A percentile compares a stretch with the other conserved stretches of the same genome.
Evolutionary conservation across 345 rosid genomes (phyloP).

Genomic region (Populus tremula): DNA sequence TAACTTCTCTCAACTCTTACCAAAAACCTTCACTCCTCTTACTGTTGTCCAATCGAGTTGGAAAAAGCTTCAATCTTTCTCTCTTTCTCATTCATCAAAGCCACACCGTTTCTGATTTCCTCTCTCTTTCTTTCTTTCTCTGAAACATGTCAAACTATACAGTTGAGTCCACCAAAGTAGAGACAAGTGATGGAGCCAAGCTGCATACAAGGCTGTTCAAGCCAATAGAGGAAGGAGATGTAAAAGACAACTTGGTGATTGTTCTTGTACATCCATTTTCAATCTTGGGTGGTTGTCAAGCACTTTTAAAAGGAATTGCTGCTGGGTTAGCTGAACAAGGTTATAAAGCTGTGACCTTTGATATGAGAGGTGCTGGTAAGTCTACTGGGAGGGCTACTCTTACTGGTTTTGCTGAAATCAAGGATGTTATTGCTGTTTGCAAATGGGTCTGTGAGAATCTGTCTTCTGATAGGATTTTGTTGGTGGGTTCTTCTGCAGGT

Average conservation of each 20-base stretch:
- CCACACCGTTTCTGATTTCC: not conserved
- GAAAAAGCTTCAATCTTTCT: not conserved
- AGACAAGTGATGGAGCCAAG: constrained; percentile 49
- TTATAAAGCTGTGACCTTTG: constrained; percentile 69
- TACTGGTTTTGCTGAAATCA: constrained; percentile 76
- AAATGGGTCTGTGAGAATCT: constrained; percentile 59
- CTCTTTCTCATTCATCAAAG: not conserved
- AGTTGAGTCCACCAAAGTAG: constrained; percentile 51
- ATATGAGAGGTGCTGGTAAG: constrained; percentile 86
- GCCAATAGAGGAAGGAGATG: constrained; percentile 37
- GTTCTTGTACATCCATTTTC: constrained; percentile 93
- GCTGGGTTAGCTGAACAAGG: constrained; percentile 59
- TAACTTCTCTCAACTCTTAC: too few relatives aligned
- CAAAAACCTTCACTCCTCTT: too few relatives aligned
- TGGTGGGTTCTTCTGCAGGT: constrained; percentile 96
- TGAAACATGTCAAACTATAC: constrained; percentile 38
- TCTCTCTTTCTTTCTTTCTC: not conserved
- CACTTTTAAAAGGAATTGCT: constrained; percentile 69
- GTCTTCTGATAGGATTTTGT: constrained; percentile 54
- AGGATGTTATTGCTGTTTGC: constrained; percentile 82
- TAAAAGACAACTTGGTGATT: constrained; percentile 38
- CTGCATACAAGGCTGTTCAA: constrained; percentile 60
- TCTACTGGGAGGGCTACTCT: constrained; percentile 85
- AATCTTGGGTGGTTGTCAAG: constrained; percentile 79
- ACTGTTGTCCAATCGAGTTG: not conserved